These are phyloP conservation scores for Tetrahymena elliotti DNA, from an alignment of 73 alveolate genomes.

Conservation along the genomic window DNA sequence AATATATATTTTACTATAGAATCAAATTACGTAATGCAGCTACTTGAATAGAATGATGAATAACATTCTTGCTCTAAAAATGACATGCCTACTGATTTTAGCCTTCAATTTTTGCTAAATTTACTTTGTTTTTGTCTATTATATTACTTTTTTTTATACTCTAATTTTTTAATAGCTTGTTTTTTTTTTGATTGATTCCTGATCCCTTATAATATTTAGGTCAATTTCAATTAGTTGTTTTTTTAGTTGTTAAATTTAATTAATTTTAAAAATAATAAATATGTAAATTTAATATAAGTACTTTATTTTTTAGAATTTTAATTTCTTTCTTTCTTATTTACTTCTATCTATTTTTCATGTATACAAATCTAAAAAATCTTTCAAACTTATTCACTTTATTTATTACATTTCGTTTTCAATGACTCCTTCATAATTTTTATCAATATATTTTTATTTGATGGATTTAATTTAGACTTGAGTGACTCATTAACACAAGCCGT, in stretches of 20 bases:
- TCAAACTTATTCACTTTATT: background rate
- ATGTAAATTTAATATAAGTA: background rate
- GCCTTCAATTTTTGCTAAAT: background rate
- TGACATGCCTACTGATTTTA: background rate
- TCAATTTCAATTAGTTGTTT: background rate
- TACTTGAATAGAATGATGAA: background rate
- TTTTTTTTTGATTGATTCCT: background rate
- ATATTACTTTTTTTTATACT: background rate
- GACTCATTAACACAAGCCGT: background rate
- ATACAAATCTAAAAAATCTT: background rate
- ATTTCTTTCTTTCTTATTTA: background rate
- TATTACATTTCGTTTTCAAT: background rate
- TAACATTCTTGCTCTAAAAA: background rate
- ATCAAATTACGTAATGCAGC: background rate
- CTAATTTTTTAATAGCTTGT: background rate
- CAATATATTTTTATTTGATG: background rate
- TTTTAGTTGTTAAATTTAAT: background rate
- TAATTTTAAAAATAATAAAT: too few species aligned
- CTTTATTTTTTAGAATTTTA: background rate
- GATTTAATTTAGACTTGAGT: background rate
- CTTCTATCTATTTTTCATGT: background rate
- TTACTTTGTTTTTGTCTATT: background rate
- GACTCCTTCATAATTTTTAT: background rate
- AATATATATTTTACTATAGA: background rate
- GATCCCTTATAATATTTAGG: background rate